phyloP scores from a whole-genome alignment of 1,284 basidiomycete species.

The Irpex sp. region DNA sequence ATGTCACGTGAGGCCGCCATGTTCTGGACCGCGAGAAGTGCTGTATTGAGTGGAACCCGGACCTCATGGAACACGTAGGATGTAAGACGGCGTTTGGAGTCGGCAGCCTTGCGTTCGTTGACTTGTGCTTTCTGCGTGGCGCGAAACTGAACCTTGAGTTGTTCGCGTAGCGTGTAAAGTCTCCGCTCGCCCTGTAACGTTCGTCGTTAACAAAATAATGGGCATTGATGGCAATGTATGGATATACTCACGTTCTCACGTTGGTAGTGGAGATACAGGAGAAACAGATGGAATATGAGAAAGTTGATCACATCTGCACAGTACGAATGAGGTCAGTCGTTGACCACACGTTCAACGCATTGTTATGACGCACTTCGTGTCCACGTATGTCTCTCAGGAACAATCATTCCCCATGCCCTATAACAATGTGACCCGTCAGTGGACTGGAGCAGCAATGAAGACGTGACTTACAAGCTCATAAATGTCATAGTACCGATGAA shows the following conservation, averaged over 20 bases:
- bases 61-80: conserved; percentile 82
- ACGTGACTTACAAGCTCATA: conserved; percentile 50
- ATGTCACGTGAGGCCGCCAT: conserved; percentile 73
- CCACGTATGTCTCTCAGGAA: conserved; percentile 49
- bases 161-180: conserved; percentile 59
- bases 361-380: conserved; percentile 44
- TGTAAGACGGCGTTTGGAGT: conserved; percentile 79
- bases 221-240: background rate
- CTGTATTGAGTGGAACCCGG: conserved; percentile 89
- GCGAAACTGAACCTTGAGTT: conserved; percentile 75
- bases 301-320: conserved; percentile 60
- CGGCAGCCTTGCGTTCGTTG: conserved; percentile 76
- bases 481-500: conserved; percentile 55
- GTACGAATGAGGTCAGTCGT: background rate
- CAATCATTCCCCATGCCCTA: conserved; percentile 52
- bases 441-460: background rate
- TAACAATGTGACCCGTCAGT: background rate
- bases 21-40: conserved; percentile 86
- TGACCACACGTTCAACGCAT: background rate
- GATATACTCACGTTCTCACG: conserved; percentile 40
- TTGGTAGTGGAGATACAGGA: conserved; percentile 55
- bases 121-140: conserved; percentile 84
- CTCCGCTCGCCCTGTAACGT: conserved; percentile 47
- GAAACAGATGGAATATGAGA: conserved; percentile 56
- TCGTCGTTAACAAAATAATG: background rate